These are phyloP conservation scores for Pisolithus microcarpus DNA, from an alignment of 768 basidiomycete species.

Conservation along the genomic window DNA sequence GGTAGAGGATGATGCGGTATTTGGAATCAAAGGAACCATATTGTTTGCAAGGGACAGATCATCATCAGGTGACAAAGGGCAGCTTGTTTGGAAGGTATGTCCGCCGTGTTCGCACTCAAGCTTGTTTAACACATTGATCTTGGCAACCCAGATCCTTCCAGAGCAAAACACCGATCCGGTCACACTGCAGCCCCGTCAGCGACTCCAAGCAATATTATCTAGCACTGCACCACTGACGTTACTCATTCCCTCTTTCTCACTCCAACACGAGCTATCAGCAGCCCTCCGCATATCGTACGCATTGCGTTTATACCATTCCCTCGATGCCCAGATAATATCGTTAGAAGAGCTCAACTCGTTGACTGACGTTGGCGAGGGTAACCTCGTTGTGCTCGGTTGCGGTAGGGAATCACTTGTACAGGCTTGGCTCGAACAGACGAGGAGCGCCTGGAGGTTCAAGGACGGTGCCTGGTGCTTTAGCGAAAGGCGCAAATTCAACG, in stretches of 20 bases:
- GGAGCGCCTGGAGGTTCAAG: constrained; percentile 14
- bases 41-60: constrained; percentile 7
- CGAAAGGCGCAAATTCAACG: constrained; percentile 8
- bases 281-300: constrained; percentile 65
- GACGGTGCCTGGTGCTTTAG: constrained; percentile 13
- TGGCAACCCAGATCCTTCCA: background rate
- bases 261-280: constrained; percentile 37
- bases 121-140: background rate
- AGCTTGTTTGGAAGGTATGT: constrained; percentile 19
- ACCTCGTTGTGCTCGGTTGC: constrained; percentile 53
- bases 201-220: constrained; percentile 61
- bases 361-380: constrained; percentile 28
- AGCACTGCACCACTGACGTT: constrained; percentile 48
- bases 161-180: background rate
- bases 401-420: constrained; percentile 28
- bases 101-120: background rate
- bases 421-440: constrained; percentile 22
- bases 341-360: constrained; percentile 30
- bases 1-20: background rate
- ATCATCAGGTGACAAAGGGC: background rate
- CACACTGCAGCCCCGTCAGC: constrained; percentile 34
- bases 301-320: constrained; percentile 57
- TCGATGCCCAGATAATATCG: constrained; percentile 59
- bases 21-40: background rate
- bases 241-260: constrained; percentile 38